Base-by-base conservation (phyloP, 2,329 filamentous ascomycete genomes). In the Colletotrichum neosansevieriae region DNA sequence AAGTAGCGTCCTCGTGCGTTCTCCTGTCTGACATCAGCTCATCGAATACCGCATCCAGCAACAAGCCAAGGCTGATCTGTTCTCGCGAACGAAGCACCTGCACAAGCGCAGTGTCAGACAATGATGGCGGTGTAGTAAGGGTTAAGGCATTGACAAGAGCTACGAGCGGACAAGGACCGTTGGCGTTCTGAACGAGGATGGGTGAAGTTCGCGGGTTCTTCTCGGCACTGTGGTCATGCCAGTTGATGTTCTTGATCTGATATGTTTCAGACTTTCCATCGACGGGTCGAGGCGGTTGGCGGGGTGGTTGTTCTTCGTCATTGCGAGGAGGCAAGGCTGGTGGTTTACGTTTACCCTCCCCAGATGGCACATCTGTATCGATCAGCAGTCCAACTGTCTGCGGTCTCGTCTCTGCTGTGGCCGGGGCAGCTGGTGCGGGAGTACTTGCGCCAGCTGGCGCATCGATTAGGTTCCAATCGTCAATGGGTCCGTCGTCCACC, bases 91-190 rank as follows among this genome's bases (percentile, higher is more conserved):
- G 84, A 12, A 99, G 82, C 0, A 92, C 90, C 70, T 94, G 92
- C 0, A 95, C 87, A 17, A 98, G 85, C 0, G 92, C 90, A 0
- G 94, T 92, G 38, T 92, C 81, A 73, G 72, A 83, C 57, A 76
- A 77, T 19, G 88, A 85, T 3, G 89, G 83, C 1, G 92, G 91
- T 0, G 94, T 95, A 3, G 94, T 94, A 62, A 99, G 82, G 0
- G 94, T 92, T 15, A 99, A 84, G 1, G 94, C 94, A 77, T 99
- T 99, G 67, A 98, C 94, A 5, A 99, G 84, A 2, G 96, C 96
- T 29, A 99, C 88, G 13, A 99, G 81, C 1, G 96, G 96, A 78
- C 96, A 99, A 1, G 96, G 96, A 0, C 96, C 96, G 74, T 99
- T 99, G 64, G 91, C 89, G 73, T 98, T 98, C 76, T 99, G 95